Evolutionary conservation across 202 grass and related monocot species (phyloP).

Genomic region (Zoysia matrella): DNA sequence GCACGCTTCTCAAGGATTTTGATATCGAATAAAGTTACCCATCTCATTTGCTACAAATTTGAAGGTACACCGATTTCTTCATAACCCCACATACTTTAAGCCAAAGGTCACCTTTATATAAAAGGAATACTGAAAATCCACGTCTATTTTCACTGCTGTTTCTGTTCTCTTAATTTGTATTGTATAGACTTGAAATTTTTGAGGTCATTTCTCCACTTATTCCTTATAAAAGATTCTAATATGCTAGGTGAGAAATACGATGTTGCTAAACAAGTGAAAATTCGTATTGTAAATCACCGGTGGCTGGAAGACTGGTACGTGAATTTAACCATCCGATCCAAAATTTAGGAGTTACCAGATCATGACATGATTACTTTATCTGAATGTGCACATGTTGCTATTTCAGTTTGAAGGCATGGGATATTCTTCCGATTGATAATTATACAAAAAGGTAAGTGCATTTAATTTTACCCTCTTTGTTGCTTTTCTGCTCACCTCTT

Average conservation of each 20-base stretch:
- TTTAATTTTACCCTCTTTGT: neutral
- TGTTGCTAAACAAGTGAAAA: slow-evolving; percentile 57
- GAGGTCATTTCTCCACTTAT: neutral
- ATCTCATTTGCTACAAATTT: slow-evolving; percentile 81
- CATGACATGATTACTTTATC: neutral
- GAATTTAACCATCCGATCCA: neutral
- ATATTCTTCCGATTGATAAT: slow-evolving; percentile 53
- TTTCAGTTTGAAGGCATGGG: slow-evolving; percentile 62
- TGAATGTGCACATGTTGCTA: slow-evolving; percentile 6
- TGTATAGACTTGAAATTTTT: neutral
- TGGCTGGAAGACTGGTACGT: slow-evolving; percentile 67
- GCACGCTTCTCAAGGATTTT: slow-evolving; percentile 57
- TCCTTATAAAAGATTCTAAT: neutral
- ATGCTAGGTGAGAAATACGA: slow-evolving; percentile 63
- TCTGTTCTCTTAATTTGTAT: slow-evolving; percentile 18
- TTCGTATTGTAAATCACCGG: slow-evolving; percentile 57
- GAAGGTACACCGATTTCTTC: slow-evolving; percentile 49
- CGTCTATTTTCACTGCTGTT: neutral
- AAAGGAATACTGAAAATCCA: neutral
- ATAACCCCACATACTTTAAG: neutral
- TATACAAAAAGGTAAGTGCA: slow-evolving; percentile 57
- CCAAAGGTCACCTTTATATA: neutral
- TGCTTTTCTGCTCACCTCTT: neutral
- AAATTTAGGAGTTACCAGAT: neutral
- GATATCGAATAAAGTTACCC: slow-evolving; percentile 46